Base-by-base conservation (phyloP, 345 rosid species). In the Jatropha curcas region DNA sequence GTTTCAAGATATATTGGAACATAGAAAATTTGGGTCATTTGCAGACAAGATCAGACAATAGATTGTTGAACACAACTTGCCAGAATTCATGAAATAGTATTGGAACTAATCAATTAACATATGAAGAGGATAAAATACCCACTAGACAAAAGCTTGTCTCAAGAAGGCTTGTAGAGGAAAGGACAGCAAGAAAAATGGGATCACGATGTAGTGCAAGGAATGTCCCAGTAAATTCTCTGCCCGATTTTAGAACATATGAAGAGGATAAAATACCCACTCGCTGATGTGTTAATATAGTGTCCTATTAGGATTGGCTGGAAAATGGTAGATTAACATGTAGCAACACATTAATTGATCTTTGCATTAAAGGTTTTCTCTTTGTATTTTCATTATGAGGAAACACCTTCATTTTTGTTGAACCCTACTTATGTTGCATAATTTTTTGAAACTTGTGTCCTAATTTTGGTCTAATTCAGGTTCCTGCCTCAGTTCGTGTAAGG, bases 401-500 rank as follows among this genome's bases (percentile, higher is more conserved):
- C 50, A 30, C 20, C 30, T 67, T 11, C 27, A 22, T 28, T 30
- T 34, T 16, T 12, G 16, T 51, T 37, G 27, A 50, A 28, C 22
- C n/a, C 19, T 14, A 19, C 14, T 1, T 65, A n/a, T n/a, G 51
- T 41, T 60, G 19, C 24, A 16, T 25, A 7, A 0, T 20, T 41
- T 43, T 6, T 10, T 2, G 2, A 63, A 9, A 24, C 28, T 27
- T 27, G 5, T 10, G 41, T 11, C 51, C 45, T 59, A n/a, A 30
- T 37, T 35, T 64, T 65, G 43, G 46, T 20, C 20, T 58, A 22
- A 52, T 74, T 69, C 89, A 95, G 99, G 87, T 95, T 64, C 99
- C 99, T 74, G 99, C 99, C 43, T 95, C 98, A 0, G 98, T 95
- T 73, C 83, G 94, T 46, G 99, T 95, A 73, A 86, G 97, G 85